These are phyloP conservation scores for Pseudocercospora musae DNA, from an alignment of 2,329 filamentous ascomycete genomes.

Conservation along the genomic window DNA sequence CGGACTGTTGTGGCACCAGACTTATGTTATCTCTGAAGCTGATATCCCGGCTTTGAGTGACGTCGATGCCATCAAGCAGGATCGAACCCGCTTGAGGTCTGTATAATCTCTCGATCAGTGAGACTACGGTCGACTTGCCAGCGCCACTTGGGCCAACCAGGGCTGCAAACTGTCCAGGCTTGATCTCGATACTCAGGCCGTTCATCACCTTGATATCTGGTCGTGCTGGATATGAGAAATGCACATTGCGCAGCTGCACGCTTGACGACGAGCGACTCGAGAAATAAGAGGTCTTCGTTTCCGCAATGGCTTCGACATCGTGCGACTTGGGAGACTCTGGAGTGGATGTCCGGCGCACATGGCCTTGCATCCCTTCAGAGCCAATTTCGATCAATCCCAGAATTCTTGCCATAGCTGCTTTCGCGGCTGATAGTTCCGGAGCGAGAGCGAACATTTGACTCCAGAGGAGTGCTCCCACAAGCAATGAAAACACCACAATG, in stretches of 20 bases:
- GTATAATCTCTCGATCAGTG: conserved; percentile 51
- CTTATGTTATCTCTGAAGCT: conserved; percentile 44
- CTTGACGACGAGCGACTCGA: not conserved
- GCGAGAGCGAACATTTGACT: conserved; percentile 72
- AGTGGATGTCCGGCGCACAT: not conserved
- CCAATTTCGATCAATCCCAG: conserved; percentile 41
- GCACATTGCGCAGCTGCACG: conserved; percentile 42
- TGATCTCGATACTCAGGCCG: conserved; percentile 30
- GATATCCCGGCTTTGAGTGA: conserved; percentile 31
- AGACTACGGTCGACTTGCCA: conserved; percentile 42
- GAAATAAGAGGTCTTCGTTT: not conserved
- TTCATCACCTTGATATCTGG: conserved; percentile 57
- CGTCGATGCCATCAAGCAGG: conserved; percentile 44
- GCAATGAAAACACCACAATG: conserved; percentile 67
- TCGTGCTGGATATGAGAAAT: conserved; percentile 64
- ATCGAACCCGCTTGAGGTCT: conserved; percentile 63
- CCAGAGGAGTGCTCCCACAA: conserved; percentile 70
- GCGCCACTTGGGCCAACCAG: conserved; percentile 43
- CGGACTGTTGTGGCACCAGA: conserved; percentile 48
- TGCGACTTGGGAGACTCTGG: not conserved
- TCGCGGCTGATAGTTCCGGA: conserved; percentile 67
- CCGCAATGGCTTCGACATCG: not conserved
- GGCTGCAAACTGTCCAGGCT: conserved; percentile 40
- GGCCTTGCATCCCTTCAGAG: conserved; percentile 13
- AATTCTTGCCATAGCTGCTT: conserved; percentile 58